These are phyloP conservation scores for Manihot esculenta DNA, from an alignment of 441 rosid species.

Conservation along the genomic window DNA sequence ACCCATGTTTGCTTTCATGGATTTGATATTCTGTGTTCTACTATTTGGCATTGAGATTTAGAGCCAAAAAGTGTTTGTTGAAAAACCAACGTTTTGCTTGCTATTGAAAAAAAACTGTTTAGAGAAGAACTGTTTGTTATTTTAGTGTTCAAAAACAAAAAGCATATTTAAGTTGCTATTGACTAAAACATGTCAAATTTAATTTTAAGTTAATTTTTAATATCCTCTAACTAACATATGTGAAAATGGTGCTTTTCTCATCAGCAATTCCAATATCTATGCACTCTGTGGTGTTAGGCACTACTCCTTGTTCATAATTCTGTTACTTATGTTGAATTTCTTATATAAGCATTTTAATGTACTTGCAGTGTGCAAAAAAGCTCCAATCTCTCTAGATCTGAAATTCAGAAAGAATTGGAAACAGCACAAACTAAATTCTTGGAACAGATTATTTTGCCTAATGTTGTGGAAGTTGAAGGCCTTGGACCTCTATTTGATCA, in stretches of 20 bases:
- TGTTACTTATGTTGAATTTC: slow-evolving; percentile 9
- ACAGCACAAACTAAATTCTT: slow-evolving; percentile 72
- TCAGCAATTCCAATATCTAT: no score
- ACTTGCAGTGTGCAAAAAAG: slow-evolving; percentile 49
- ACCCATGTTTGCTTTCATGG: background rate
- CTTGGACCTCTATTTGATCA: slow-evolving; percentile 56
- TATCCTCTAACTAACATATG: no score
- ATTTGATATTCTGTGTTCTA: background rate
- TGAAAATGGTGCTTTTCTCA: no score
- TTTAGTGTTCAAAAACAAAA: no score
- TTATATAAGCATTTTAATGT: slow-evolving; percentile 22
- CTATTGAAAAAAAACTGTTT: no score
- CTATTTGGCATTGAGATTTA: no score
- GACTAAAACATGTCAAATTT: no score
- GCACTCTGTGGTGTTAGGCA: background rate
- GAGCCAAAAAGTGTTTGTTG: no score
- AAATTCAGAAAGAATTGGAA: slow-evolving; percentile 68
- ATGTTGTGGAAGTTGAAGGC: slow-evolving; percentile 70
- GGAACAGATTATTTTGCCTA: slow-evolving; percentile 74
- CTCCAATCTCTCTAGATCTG: slow-evolving; percentile 59
- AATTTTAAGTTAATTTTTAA: no score
- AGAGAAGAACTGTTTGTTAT: no score
- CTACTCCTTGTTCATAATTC: slow-evolving; percentile 2
- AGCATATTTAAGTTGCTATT: no score
- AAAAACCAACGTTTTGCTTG: no score